These are phyloP conservation scores for Xylaria cubensis DNA, from an alignment of 495 filamentous ascomycete species.

Conservation along the genomic window DNA sequence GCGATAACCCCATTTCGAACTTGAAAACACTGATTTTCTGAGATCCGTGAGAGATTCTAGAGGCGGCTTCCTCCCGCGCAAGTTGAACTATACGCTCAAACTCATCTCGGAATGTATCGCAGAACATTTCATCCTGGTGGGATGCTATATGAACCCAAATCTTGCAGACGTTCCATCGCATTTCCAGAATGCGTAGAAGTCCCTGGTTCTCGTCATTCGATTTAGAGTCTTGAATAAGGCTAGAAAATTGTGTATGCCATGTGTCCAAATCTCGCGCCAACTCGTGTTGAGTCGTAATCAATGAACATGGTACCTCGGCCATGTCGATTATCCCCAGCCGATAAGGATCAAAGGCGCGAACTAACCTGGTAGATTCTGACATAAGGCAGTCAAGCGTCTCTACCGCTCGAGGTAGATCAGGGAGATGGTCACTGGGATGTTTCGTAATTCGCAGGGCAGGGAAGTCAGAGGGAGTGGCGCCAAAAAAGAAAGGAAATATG, in stretches of 20 bases:
- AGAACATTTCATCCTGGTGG: not conserved
- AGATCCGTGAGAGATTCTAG: conserved; percentile 11
- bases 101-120: conserved; percentile 6
- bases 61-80: conserved; percentile 26
- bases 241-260: not conserved
- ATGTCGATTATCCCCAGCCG: conserved; percentile 26
- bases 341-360: conserved; percentile 37
- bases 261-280: not conserved
- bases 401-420: not conserved
- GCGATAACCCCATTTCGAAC: conserved; percentile 54
- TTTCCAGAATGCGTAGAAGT: not conserved
- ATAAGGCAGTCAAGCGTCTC: conserved; percentile 28
- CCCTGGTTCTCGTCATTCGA: not conserved
- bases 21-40: conserved; percentile 44
- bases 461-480: conserved; percentile 32
- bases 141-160: conserved; percentile 14
- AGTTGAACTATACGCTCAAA: conserved; percentile 18
- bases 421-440: conserved; percentile 9
- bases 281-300: not conserved
- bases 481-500: conserved; percentile 39
- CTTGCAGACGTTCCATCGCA: conserved; percentile 22
- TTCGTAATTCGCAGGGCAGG: conserved; percentile 30
- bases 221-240: not conserved
- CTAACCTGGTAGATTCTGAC: conserved; percentile 34
- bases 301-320: not conserved